Conservation (phyloP, 768 basidiomycete species). For the Trametopsis cervina region DNA sequence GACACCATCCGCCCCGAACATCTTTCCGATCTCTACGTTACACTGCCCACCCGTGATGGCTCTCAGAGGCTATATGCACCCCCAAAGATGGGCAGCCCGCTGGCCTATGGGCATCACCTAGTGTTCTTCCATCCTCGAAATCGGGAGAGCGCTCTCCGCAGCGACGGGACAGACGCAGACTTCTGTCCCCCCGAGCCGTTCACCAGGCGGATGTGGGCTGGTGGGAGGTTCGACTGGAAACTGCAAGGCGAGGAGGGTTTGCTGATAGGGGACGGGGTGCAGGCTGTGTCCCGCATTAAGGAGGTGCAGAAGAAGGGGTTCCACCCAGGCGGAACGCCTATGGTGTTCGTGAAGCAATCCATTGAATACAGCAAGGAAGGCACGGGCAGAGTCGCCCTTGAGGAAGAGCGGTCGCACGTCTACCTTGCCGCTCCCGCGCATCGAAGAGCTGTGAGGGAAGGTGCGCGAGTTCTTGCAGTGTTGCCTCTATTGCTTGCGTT, state of each 20-base stretch:
- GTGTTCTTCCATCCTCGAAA: constrained; percentile 67
- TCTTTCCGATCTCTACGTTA: constrained; percentile 57
- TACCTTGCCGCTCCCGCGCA: constrained; percentile 38
- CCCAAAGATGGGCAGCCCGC: constrained; percentile 34
- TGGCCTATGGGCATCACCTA: constrained; percentile 63
- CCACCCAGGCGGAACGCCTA: constrained; percentile 47
- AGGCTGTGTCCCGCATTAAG: constrained; percentile 39
- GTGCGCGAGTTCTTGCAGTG: constrained; percentile 25
- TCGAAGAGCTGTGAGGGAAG: constrained; percentile 32
- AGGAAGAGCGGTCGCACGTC: constrained; percentile 65
- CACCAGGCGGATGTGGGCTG: constrained; percentile 77
- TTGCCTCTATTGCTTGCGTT: no score
- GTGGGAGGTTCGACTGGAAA: constrained; percentile 63
- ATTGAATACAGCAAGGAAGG: constrained; percentile 46
- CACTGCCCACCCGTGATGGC: constrained; percentile 69
- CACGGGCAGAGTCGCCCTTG: constrained; percentile 37
- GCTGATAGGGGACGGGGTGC: constrained; percentile 45
- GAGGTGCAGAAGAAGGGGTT: constrained; percentile 61
- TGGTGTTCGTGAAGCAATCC: constrained; percentile 69
- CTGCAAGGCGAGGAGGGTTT: constrained; percentile 28
- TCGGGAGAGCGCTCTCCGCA: constrained; percentile 46
- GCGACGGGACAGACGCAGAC: constrained; percentile 69
- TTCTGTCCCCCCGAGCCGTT: constrained; percentile 71
- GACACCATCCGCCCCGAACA: constrained; percentile 51
- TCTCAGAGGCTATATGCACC: constrained; percentile 30